Evolutionary conservation across 768 basidiomycete species (phyloP), one percentile per base, ranked within the genome.

Genomic region (Boletales sp.): DNA sequence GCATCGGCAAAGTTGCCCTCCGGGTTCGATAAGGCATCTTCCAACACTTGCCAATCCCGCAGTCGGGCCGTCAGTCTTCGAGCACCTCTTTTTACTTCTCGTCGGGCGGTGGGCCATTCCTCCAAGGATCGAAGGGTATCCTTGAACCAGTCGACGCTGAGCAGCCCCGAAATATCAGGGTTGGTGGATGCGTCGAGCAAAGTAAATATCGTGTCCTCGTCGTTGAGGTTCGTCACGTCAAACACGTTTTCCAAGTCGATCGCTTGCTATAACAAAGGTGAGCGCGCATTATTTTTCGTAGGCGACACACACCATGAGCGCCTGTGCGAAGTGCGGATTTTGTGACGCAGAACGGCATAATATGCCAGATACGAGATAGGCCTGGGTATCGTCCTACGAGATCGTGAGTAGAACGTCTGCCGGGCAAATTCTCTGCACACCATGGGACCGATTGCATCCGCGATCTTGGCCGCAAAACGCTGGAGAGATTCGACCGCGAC

Each of bases 161-260:
- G 70, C 39, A 75, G 62, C 28, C 73, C 74, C 0, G 87, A 80
- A 48, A 90, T 75, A 49, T 85, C 81, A 0, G 78, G 71, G 60
- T 87, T 88, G 10, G 83, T 69, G 14, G 78, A 73, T 3, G 87
- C 87, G 56, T 86, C 79, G 18, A 82, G 66, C n/a, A 90, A 72
- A 41, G 74, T 75, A 12, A 74, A 62, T 25, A 86, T 60, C 0
- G 79, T 86, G 28, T 70, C 69, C 46, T 83, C 76, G 40, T 65
- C 64, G 42, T 83, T 82, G 36, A 89, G 51, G 11, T 64, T 72
- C 25, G 72, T 64, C 11, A 73, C 58, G 49, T 82, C 81, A 52
- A 87, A 86, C 3, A 88, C 71, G 11, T 65, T 58, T 18, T 66
- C 59, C 6, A 84, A 55, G 37, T 87, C 80, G 12, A 88, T 60